Evolutionary conservation across 2,329 filamentous ascomycete genomes (phyloP).

Genomic region (Colletotrichum sp.): DNA sequence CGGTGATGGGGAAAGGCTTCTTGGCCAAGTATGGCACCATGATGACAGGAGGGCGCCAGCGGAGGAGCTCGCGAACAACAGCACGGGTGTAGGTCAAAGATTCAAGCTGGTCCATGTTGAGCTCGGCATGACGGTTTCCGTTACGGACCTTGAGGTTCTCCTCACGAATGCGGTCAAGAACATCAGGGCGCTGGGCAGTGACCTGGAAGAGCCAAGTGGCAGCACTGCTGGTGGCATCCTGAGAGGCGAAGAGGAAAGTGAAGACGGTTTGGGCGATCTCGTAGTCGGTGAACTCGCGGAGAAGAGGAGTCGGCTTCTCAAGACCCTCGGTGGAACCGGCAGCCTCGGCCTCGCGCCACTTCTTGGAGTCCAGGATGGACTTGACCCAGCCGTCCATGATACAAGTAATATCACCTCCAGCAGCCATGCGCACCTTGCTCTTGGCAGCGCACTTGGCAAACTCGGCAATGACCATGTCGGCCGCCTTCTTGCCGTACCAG

Average conservation of each 20-base stretch:
- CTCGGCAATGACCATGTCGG: conserved; percentile 88
- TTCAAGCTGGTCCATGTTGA: conserved; percentile 88
- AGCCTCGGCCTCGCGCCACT: conserved; percentile 79
- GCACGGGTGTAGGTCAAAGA: conserved; percentile 89
- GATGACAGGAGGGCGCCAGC: conserved; percentile 93
- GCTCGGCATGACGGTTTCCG: conserved; percentile 71
- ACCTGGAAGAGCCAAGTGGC: conserved; percentile 95
- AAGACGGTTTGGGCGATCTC: conserved; percentile 95
- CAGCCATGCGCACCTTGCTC: conserved; percentile 89
- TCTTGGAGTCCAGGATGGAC: conserved; percentile 84
- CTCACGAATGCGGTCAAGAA: conserved; percentile 87
- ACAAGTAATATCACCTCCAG: conserved; percentile 84
- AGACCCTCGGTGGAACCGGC: conserved; percentile 72
- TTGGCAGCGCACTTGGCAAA: conserved; percentile 93
- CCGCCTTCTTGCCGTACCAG: conserved; percentile 96
- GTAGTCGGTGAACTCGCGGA: conserved; percentile 87
- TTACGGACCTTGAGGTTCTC: conserved; percentile 83
- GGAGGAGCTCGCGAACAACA: conserved; percentile 87
- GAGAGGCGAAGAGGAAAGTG: conserved; percentile 96
- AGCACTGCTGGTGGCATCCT: conserved; percentile 94
- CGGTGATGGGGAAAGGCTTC: conserved; percentile 91
- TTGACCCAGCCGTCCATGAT: conserved; percentile 97
- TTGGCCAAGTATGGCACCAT: conserved; percentile 97
- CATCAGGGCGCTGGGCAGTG: conserved; percentile 90
- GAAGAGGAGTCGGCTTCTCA: conserved; percentile 81